These are phyloP conservation scores for Aspergillus tamarii DNA, from an alignment of 2,329 filamentous ascomycete species.

Conservation along the genomic window DNA sequence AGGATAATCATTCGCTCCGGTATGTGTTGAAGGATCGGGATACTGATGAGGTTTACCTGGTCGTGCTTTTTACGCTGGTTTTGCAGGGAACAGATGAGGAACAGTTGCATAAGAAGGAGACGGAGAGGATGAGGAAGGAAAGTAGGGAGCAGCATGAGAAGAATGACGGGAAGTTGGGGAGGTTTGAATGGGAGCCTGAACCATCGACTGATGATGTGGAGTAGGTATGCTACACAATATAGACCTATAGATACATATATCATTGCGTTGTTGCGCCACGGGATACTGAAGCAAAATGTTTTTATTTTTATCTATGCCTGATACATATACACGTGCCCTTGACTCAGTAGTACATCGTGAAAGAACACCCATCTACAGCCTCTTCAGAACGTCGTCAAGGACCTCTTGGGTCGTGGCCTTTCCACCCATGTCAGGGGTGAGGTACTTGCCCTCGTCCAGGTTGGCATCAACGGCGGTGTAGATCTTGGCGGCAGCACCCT, in stretches of 20 bases:
- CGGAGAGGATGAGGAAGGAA: constrained; percentile 8
- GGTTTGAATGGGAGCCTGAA: constrained; percentile 29
- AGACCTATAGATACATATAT: not conserved
- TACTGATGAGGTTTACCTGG: constrained; percentile 76
- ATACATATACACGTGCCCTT: not conserved
- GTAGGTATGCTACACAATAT: constrained; percentile 10
- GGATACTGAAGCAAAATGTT: not conserved
- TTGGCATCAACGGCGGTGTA: constrained; percentile 91
- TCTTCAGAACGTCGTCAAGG: constrained; percentile 80
- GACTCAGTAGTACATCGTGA: constrained; percentile 2
- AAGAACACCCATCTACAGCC: constrained; percentile 60
- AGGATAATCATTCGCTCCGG: constrained; percentile 81
- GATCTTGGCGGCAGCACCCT: constrained; percentile 83
- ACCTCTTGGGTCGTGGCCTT: constrained; percentile 84
- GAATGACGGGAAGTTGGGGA: constrained; percentile 21
- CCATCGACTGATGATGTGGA: constrained; percentile 25
- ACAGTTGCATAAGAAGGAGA: constrained; percentile 18
- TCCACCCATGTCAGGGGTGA: constrained; percentile 90
- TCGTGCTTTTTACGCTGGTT: constrained; percentile 78
- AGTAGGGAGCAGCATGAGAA: constrained; percentile 6
- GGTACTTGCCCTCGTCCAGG: constrained; percentile 76
- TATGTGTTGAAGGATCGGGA: constrained; percentile 85
- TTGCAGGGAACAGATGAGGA: constrained; percentile 35
- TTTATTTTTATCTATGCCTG: not conserved
- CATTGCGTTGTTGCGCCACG: not conserved